Evolutionary conservation across 352 stramenopile species (phyloP), one percentile per base, ranked within the genome.

Genomic region (Phytophthora cactorum): DNA sequence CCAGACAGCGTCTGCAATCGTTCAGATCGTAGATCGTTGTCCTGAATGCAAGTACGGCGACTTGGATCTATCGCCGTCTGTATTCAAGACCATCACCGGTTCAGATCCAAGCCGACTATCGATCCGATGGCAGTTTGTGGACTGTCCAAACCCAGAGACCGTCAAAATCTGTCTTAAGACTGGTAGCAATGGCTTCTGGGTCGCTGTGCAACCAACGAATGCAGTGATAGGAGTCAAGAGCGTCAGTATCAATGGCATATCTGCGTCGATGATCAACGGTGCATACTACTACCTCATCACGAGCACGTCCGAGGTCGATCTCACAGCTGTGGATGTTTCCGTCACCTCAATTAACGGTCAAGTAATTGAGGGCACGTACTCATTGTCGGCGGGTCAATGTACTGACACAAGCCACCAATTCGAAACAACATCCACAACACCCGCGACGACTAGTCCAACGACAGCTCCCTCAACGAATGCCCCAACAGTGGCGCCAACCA

Each of bases 131-230:
- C 34, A 78, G 31, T 84, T 81, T 47, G 72, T 82, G 4, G 75
- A 84, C 45, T 86, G 75, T 50, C 72, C 72, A 4, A 66, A 52
- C 25, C 51, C 56, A 38, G 72, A 56, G 0, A 78, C 62, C 5
- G 55, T 82, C 47, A 65, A 82, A 39, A 68, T 79, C 31, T 86
- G 76, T 51, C 58, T 75, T 12, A 82, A 86, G 45, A 46, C 34
- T n/a, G 75, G 75, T 11, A 81, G 69, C 56, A 77, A 69, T 56
- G 59, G 51, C 12, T 79, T 63, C 31, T 86, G 75, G 78, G 49
- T 69, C 27, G 76, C 70, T 10, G 61, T 86, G 1, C 78, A 86
- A 44, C 78, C 78, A 3, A 76, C 65, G 8, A 84, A 84, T 63
- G 64, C 53, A 5, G 8, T 76, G 10, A 55, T 70, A 0, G 75